Evolutionary conservation across 225 moss, liverwort and hornwort species (phyloP), one percentile per base, ranked within the genome.

Genomic region (Physcomitrium patens): DNA sequence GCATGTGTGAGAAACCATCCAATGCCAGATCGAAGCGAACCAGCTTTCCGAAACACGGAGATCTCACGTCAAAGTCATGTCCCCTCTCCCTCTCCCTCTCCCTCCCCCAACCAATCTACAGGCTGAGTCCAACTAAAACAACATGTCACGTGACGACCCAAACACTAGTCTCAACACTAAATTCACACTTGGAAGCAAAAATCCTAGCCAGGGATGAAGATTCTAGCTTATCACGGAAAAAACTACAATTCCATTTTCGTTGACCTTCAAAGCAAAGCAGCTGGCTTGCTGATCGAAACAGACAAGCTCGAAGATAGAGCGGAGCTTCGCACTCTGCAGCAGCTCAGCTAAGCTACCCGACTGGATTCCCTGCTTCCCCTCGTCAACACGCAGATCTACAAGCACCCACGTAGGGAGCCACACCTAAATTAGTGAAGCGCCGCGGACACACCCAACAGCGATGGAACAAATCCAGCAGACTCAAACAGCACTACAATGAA

Each of bases 401-500:
- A 20, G 23, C 58, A 26, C 26, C 11, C 58, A 16, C 12, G 26
- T 11, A 10, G 19, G 8, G 12, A 3, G 26, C 26, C 19, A 16
- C 8, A 18, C 48, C 71, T 60, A 48, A 42, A 60, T 59, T 44
- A 17, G 10, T 16, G 56, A 44, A 17, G 37, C 45, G 46, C 46
- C 45, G 57, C 2, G 10, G 70, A 45, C 24, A 11, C 43, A 57
- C n/a, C 24, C 67, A 31, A 45, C 58, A 58, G 58, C 58, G 58
- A 26, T 57, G 45, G 70, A 0, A 41, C 41, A 44, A 23, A 47
- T 14, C 22, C 15, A 3, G 13, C 10, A 43, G 9, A 11, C 22
- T n/a, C 45, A 5, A 65, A 75, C 19, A 65, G 56, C 66, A 65
- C 65, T 12, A 44, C 44, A 74, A 64, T 42, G 23, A 44, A 65